A percentile compares a stretch with the other conserved stretches of the same genome.
Conservation (phyloP, 2,329 filamentous ascomycete genomes). For the Verticillium tricorpus region DNA sequence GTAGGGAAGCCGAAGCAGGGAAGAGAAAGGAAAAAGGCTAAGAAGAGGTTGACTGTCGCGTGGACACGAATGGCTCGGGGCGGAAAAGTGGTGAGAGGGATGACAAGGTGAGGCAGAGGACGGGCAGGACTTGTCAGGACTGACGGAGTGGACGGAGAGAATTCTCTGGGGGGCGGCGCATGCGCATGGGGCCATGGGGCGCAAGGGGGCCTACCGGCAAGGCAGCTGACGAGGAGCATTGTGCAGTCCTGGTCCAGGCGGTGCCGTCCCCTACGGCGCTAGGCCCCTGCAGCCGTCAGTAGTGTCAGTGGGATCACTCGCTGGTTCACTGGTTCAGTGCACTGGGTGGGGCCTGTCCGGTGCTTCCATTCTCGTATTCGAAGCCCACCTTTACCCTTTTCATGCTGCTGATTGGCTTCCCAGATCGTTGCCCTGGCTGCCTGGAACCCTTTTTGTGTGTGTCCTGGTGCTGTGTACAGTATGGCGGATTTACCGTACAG, state of each 20-base stretch:
- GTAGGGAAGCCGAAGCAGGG: background rate
- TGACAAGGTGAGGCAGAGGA: background rate
- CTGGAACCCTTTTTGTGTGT: background rate
- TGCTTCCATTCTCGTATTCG: background rate
- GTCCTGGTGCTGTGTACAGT: background rate
- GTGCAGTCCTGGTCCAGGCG: background rate
- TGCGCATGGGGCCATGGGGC: background rate
- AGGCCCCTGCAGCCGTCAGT: background rate
- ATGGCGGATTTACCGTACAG: background rate
- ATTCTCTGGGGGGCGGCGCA: background rate
- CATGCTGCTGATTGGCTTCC: background rate
- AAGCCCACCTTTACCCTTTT: background rate
- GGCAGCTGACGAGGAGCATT: background rate
- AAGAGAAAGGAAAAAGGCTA: background rate
- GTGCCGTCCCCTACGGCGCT: background rate
- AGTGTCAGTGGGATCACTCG: background rate
- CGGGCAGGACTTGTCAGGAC: background rate
- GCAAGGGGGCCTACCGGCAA: too few relatives aligned
- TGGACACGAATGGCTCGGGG: background rate
- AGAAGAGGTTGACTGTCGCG: background rate
- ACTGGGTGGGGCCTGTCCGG: background rate
- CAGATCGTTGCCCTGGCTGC: background rate
- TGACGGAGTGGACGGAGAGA: background rate
- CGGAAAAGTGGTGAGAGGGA: constrained; percentile 1
- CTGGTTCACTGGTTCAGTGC: background rate